Percentiles rank a stretch among this genome's conserved stretches.
phyloP scores from a whole-genome alignment of 345 rosid species.

The Melastoma malabathricum region DNA sequence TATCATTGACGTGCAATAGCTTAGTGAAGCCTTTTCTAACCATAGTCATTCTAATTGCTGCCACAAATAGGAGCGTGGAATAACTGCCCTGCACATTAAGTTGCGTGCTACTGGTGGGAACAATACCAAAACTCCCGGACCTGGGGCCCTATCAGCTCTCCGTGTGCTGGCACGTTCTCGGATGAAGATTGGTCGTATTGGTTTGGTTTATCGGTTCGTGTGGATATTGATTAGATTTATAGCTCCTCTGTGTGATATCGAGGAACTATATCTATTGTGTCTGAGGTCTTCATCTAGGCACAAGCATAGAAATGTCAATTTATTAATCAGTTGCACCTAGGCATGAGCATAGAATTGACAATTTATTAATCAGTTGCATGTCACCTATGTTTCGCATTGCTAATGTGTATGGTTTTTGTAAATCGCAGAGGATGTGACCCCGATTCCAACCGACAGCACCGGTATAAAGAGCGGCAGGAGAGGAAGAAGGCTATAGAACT shows the following conservation, averaged over 20 bases:
- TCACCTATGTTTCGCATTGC: too few relatives aligned
- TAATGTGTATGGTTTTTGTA: too few relatives aligned
- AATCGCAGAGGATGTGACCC: constrained; percentile 49
- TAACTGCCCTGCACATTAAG: constrained; percentile 70
- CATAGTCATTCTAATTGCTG: background rate
- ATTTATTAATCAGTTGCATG: too few relatives aligned
- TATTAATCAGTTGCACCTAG: too few relatives aligned
- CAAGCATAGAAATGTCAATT: too few relatives aligned
- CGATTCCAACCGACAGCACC: constrained; percentile 47
- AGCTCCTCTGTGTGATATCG: too few relatives aligned
- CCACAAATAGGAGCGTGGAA: constrained; percentile 41
- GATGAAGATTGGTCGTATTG: constrained; percentile 77
- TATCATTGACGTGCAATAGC: background rate
- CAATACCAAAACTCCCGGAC: constrained; percentile 81
- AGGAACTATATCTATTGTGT: too few relatives aligned
- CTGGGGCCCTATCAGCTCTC: constrained; percentile 79
- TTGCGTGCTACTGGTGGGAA: constrained; percentile 83
- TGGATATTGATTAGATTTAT: too few relatives aligned
- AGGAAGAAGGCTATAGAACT: constrained; percentile 40
- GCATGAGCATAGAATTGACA: too few relatives aligned
- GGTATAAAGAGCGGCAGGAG: constrained; percentile 57
- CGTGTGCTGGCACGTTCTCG: constrained; percentile 84
- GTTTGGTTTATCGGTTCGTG: constrained; percentile 11
- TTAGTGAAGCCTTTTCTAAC: too few relatives aligned
- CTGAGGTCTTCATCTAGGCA: too few relatives aligned